These are phyloP conservation scores for Camelina hispida DNA, from an alignment of 345 rosid genomes.

Conservation along the genomic window DNA sequence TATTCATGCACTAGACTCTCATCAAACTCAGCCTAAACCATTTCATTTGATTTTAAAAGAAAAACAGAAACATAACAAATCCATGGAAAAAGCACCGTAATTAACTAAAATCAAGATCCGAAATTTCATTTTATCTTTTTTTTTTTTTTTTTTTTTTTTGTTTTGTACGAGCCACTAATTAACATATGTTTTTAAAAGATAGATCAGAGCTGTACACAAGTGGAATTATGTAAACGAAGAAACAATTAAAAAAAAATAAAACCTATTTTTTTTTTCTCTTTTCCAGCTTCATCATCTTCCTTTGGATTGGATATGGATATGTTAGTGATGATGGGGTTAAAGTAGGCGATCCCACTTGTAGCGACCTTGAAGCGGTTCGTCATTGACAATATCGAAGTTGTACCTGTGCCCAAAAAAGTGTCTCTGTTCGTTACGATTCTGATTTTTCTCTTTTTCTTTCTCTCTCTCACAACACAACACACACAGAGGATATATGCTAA, in stretches of 20 bases:
- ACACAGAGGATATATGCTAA: conserved; percentile 21
- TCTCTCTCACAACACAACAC: no score
- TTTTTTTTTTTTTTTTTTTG: background rate
- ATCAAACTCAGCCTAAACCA: conserved; percentile 4
- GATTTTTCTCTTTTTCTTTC: background rate
- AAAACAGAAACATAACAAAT: conserved; percentile 8
- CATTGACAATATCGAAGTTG: conserved; percentile 73
- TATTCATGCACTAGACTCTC: conserved; percentile 11
- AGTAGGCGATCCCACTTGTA: conserved; percentile 64
- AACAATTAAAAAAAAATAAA: background rate
- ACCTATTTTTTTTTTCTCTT: background rate
- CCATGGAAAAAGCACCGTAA: background rate
- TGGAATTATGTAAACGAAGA: conserved; percentile 2
- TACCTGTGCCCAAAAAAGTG: conserved; percentile 55
- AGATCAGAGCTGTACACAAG: conserved; percentile 37
- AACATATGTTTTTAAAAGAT: background rate
- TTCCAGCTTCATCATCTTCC: conserved; percentile 3
- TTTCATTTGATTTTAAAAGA: background rate
- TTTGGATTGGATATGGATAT: background rate
- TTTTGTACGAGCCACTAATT: conserved; percentile 24
- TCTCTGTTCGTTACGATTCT: conserved; percentile 51
- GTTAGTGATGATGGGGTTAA: conserved; percentile 20
- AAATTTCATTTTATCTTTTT: conserved; percentile 13
- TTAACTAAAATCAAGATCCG: conserved; percentile 20
- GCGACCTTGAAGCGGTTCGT: conserved; percentile 69